A percentile compares a stretch with the other conserved stretches of the same genome.
These are phyloP conservation scores for Microbotryum intermedium DNA, from an alignment of 1,284 basidiomycete genomes.

Conservation along the genomic window DNA sequence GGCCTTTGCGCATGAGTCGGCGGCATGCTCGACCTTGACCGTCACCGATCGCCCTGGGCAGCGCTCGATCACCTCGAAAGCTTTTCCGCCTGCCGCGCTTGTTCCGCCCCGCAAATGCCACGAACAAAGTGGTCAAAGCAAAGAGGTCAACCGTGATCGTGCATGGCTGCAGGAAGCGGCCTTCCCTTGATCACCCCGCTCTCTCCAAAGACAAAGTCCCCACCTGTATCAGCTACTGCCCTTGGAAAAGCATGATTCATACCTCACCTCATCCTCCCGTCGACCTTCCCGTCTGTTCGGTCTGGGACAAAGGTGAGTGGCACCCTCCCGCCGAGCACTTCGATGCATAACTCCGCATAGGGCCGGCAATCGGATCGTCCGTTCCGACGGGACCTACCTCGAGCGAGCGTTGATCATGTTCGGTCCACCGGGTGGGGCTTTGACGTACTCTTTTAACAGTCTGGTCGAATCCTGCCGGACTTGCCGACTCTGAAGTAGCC, in stretches of 20 bases:
- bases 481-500: conserved; percentile 16
- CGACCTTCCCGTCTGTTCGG: conserved; percentile 14
- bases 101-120: neutral
- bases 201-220: neutral
- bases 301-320: conserved; percentile 25
- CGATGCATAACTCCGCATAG: neutral
- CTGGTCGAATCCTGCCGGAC: conserved; percentile 24
- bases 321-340: neutral
- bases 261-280: conserved; percentile 11
- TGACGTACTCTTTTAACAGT: neutral
- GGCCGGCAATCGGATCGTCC: neutral
- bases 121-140: neutral
- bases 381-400: no score
- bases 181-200: neutral
- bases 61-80: neutral
- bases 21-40: no score
- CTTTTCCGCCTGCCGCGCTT: neutral
- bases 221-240: neutral
- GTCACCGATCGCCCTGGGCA: no score
- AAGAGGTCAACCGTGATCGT: neutral
- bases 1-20: no score
- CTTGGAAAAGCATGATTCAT: conserved; percentile 4
- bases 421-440: neutral
- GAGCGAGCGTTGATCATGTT: neutral
- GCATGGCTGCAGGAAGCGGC: no score